phyloP scores from a whole-genome alignment of 75 land plant species.

The Azolla pinnata region DNA sequence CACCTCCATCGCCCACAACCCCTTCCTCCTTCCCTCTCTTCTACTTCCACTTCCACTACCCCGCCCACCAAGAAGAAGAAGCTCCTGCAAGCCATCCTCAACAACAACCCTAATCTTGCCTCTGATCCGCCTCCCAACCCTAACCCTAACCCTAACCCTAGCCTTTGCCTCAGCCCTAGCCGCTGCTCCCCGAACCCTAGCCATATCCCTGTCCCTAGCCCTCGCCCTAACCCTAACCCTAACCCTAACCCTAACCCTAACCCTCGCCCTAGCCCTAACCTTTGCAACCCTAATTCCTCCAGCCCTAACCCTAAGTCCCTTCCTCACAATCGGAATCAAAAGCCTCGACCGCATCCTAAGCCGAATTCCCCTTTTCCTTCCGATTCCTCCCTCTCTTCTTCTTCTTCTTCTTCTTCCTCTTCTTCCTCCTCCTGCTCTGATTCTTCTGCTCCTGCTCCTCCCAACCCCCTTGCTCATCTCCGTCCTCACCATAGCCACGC shows the following conservation, averaged over 20 bases:
- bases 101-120: not conserved
- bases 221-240: not conserved
- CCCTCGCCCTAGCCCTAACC: too few relatives aligned
- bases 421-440: not conserved
- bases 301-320: too few relatives aligned
- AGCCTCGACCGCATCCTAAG: too few relatives aligned
- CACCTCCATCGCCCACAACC: too few relatives aligned
- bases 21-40: constrained; percentile 1
- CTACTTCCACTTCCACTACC: constrained; percentile 3
- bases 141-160: too few relatives aligned
- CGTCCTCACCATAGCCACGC: not conserved
- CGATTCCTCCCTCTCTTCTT: too few relatives aligned
- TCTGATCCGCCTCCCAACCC: not conserved
- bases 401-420: not conserved
- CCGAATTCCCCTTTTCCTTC: too few relatives aligned
- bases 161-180: not conserved
- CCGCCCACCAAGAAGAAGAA: constrained; percentile 1
- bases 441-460: not conserved
- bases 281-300: too few relatives aligned
- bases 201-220: not conserved
- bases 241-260: not conserved
- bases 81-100: constrained; percentile 8
- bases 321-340: too few relatives aligned
- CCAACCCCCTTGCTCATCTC: not conserved
- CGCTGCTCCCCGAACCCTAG: not conserved